Base-by-base conservation (phyloP, 331 rosid species). In the Phaseolus coccineus region DNA sequence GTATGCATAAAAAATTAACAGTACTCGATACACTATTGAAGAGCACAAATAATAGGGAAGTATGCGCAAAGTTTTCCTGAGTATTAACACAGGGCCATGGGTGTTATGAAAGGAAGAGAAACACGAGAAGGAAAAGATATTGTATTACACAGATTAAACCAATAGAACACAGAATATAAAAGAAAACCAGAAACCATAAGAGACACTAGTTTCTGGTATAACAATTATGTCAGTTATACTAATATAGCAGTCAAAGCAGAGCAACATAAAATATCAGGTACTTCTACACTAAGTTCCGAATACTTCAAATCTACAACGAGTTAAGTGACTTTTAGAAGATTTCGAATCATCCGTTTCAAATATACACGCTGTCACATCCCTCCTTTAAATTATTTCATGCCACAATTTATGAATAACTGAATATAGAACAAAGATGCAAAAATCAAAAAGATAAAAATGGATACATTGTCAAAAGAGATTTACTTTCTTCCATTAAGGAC, bases 11-110 rank as follows among this genome's bases (percentile, higher is more conserved):
- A 66, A 40, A 24, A 35, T 4, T 48, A 50, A 13, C 13, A 30
- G 25, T 22, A 13, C 39, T 40, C 40, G 2, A 7, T 64, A 13
- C 25, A 65, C 16, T n/a, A 19, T 15, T 33, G 39, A 31, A 25
- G 2, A 53, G 58, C 81, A 25, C 9, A 53, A 77, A 67, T 19
- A 67, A 67, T 51, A 9, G 31, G 52, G 31, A 77, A 52, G 40
- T 44, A 53, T 16, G 48, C 24, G 48, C 24, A 2, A 69, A 67
- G 58, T 77, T 39, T 40, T 24, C 40, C 39, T 15, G 28, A 0
- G 59, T 27, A 11, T 56, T 33, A 77, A 52, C 30, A 24, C 47
- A 25, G 24, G 66, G n/a, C 69, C 19, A 6, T 35, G 33, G 48
- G 22, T 19, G 22, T 19, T 19, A 19, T 19, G 22, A 19, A 19